Base-by-base conservation (phyloP, 345 rosid genomes). In the Erodium maritimum region DNA sequence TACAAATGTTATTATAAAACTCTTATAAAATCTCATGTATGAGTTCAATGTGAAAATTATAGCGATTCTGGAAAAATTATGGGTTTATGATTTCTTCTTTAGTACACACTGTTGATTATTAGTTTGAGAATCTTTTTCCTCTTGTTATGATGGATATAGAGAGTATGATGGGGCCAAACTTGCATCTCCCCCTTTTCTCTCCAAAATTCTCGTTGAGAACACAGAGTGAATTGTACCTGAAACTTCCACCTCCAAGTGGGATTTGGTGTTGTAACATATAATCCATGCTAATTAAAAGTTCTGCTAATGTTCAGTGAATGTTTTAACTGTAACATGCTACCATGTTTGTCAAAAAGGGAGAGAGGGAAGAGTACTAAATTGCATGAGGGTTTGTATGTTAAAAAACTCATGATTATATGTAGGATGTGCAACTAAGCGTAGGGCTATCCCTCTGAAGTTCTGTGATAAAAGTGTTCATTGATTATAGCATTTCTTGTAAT, bases 41-140 rank as follows among this genome's bases (percentile, higher is more conserved):
- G 21, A 37, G 50, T 56, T n/a, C 61, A 53, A 50, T 64, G 56
- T 59, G 59, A 69, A 19, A 61, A 1, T 19, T 20, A 54, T 45
- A 5, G 9, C 22, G 51, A 62, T 37, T 55, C 52, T 64, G 55
- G 59, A 48, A 45, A 58, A 58, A 23, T 61, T 55, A 20, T 20
- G 57, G 51, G 5, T 25, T 55, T 46, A 48, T 56, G n/a, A 33
- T 20, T 2, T n/a, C 21, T 20, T 54, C 52, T 60, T 18, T 55
- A 14, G 8, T 17, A 24, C 23, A 24, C 17, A 19, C 19, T 4
- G 12, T 51, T 19, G 37, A 4, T 29, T 29, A 3, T 29, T 29
- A 29, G 37, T 53, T 29, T 19, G 25, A 52, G 19, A 55, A 52
- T 29, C 14, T 29, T 23, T 8, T 61, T 23, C 29, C 2, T 11